These are phyloP conservation scores for Ustilago vetiveriae DNA, from an alignment of 1,284 basidiomycete genomes.

Conservation along the genomic window DNA sequence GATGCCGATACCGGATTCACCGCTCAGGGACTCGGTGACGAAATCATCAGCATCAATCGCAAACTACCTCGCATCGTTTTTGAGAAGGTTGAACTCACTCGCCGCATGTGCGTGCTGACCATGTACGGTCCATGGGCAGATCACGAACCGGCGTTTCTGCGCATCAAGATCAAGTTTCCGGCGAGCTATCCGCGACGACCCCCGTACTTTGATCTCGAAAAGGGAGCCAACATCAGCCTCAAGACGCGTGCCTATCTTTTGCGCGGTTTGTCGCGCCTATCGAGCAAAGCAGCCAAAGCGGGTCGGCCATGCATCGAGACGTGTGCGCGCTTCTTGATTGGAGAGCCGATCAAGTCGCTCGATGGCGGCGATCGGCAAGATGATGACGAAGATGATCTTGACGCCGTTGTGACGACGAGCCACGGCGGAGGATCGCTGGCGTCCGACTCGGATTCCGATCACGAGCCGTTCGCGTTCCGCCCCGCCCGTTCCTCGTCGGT, in stretches of 20 bases:
- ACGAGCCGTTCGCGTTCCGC: constrained; percentile 18
- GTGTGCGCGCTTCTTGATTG: constrained; percentile 53
- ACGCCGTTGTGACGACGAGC: constrained; percentile 15
- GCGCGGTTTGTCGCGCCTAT: constrained; percentile 34
- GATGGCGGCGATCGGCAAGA: constrained; percentile 18
- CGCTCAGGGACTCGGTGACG: constrained; percentile 46
- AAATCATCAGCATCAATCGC: constrained; percentile 56
- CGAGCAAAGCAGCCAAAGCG: constrained; percentile 25
- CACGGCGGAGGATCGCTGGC: constrained; percentile 13
- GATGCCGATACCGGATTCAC: constrained; percentile 31
- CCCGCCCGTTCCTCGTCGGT: constrained; percentile 7
- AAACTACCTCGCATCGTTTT: constrained; percentile 50
- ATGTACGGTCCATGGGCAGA: constrained; percentile 65
- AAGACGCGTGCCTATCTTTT: constrained; percentile 60
- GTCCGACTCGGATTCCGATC: constrained; percentile 24
- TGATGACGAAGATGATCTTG: constrained; percentile 10
- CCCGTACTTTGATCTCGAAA: constrained; percentile 61
- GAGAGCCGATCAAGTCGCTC: constrained; percentile 52
- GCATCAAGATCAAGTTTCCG: constrained; percentile 59
- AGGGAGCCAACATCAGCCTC: constrained; percentile 56
- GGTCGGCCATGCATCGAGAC: constrained; percentile 47
- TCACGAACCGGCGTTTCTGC: constrained; percentile 55
- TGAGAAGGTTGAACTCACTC: constrained; percentile 59
- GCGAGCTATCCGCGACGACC: constrained; percentile 50
- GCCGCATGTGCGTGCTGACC: constrained; percentile 52